Base-by-base conservation (phyloP, 1,284 basidiomycete genomes). In the Athelia psychrophila region DNA sequence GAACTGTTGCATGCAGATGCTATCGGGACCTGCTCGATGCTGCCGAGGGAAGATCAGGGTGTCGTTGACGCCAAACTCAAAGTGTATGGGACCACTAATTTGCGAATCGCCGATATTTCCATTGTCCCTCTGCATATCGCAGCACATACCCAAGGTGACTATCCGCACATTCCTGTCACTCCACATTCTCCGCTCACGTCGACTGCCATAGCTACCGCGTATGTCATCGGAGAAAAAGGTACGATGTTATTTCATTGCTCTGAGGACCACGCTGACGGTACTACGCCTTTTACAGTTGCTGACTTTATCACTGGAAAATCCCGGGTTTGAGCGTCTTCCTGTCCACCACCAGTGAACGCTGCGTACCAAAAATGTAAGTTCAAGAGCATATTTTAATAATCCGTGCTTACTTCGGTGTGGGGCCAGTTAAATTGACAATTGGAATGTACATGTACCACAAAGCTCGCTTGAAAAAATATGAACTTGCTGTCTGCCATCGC, bases 21-120 rank as follows among this genome's bases (percentile, higher is more conserved):
- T 2, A 61, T 66, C 44, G 68, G 71, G 42, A 70, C 72, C 6
- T 60, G 61, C 2, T 61, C 70, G 9, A 74, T 75, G 73, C 60
- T 76, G 44, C 74, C 74, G 2, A 60, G 64, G 13, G 56, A 66
- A 35, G 56, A 70, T 47, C 68, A 69, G 35, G 74, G 74, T 48
- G 74, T 76, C 4, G 74, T 76, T 10, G 68, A 69, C 57, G 35
- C 66, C 3, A 51, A 62, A 22, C 51, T 65, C 2, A 56, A 50
- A 50, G 56, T 58, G 10, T 58, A 58, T 42, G 56, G 54, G 12
- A 56, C 56, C 1, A 47, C 15, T 1, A 58, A 58, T 27, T 44
- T 58, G 16, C 51, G 56, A 10, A 50, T 58, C 1, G 56, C 54
- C 19, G 56, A 58, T 46, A 50, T 58, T 9, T 24, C 22, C 44